Evolutionary conservation across 192 early-diverging fungal species (phyloP), one percentile per base, ranked within the genome.

Genomic region (Spizellomyces sp.): DNA sequence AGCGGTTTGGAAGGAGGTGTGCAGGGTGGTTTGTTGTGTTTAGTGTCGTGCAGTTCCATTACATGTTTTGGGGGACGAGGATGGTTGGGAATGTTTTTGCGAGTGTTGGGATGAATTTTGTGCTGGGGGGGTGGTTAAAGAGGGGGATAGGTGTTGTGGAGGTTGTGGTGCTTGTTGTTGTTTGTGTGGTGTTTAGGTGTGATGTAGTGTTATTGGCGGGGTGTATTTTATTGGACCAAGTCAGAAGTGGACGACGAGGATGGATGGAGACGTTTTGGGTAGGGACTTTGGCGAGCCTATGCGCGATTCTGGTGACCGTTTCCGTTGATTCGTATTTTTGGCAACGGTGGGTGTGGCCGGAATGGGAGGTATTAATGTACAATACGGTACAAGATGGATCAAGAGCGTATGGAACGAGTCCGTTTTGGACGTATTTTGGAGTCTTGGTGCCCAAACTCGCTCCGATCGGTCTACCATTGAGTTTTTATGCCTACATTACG

Each of bases 21-120:
- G 83, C 76, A 27, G 82, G 60, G 10, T 82, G 78, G 43, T 93
- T 83, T 63, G 72, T 76, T 45, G 8, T 90, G 1, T 64, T 94
- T 41, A 78, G 79, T 5, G 64, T 74, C 21, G 85, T 77, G 62
- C 95, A 98, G 75, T 97, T 99, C 76, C 95, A 99, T 74, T 80
- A 88, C 60, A 79, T 89, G 44, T 99, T 95, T 76, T 98, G 96
- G 92, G 88, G 87, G 19, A 90, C 88, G 6, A 86, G 95, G 57
- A 87, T 93, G 45, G 80, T 99, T 48, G 92, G 93, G 6, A 99
- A 98, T 75, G 91, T 89, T 8, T 86, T 95, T 71, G 95, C 91
- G 0, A 81, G 96, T 47, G 84, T 88, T 36, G 77, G 92, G 10
- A 83, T 88, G 64, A 85, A 83, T 21, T 12, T 75, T 0, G 87